Evolutionary conservation across 495 filamentous ascomycete species (phyloP).

Genomic region (Penicillium goetzii): DNA sequence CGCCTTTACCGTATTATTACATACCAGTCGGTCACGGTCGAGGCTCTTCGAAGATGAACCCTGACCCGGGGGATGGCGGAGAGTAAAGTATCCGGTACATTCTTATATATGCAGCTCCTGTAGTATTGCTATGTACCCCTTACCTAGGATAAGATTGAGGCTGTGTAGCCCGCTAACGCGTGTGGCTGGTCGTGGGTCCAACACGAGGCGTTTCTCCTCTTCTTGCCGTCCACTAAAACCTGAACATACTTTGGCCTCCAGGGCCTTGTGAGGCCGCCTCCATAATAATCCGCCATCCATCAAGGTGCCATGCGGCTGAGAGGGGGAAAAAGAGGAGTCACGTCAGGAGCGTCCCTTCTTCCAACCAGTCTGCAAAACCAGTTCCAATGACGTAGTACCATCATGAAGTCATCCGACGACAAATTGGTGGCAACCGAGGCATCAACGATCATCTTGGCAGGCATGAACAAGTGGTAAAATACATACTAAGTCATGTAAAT

Average conservation of each 20-base stretch:
- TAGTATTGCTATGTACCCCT: background rate
- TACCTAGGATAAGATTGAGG: slow-evolving; percentile 36
- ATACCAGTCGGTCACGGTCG: slow-evolving; percentile 24
- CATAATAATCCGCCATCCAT: background rate
- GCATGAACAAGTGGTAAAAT: background rate
- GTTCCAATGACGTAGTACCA: slow-evolving; percentile 2
- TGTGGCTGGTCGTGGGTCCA: slow-evolving; percentile 37
- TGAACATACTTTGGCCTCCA: background rate
- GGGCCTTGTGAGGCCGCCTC: background rate
- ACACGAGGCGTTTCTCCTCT: slow-evolving; percentile 24
- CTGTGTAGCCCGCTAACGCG: slow-evolving; percentile 40
- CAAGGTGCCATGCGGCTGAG: background rate
- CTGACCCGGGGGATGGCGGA: slow-evolving; percentile 8
- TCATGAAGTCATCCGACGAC: slow-evolving; percentile 1
- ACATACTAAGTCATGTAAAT: background rate
- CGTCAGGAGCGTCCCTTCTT: background rate
- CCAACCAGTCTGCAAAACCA: background rate
- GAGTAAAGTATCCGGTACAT: slow-evolving; percentile 17
- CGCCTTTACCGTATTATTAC: background rate
- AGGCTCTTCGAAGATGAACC: slow-evolving; percentile 34
- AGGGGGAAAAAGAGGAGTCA: background rate
- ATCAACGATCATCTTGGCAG: background rate
- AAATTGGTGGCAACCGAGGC: slow-evolving; percentile 2
- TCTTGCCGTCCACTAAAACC: slow-evolving; percentile 1
- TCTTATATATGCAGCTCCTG: accelerated